These are phyloP conservation scores for Monascus purpureus DNA, from an alignment of 495 filamentous ascomycete genomes.

Conservation along the genomic window DNA sequence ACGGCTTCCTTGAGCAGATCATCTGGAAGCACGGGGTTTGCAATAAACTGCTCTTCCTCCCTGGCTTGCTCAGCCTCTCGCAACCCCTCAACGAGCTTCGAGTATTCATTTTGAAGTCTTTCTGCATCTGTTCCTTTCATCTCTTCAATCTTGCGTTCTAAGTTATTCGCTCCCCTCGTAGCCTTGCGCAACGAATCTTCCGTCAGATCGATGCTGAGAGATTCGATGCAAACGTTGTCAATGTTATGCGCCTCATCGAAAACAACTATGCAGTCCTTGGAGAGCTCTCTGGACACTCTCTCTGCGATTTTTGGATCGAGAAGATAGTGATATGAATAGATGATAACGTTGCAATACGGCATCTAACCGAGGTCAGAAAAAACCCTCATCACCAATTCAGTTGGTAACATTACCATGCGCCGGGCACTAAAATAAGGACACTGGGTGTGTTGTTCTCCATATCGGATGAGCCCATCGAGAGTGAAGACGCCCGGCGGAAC, in stretches of 20 bases:
- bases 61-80: slow-evolving; percentile 74
- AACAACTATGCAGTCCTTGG: slow-evolving; percentile 96
- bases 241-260: slow-evolving; percentile 99
- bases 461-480: slow-evolving; percentile 70
- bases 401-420: slow-evolving; percentile 60
- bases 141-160: slow-evolving; percentile 79
- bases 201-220: slow-evolving; percentile 88
- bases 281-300: slow-evolving; percentile 87
- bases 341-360: slow-evolving; percentile 97
- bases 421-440: slow-evolving; percentile 95
- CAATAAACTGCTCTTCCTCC: slow-evolving; percentile 92
- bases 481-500: slow-evolving; percentile 93
- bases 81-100: slow-evolving; percentile 87
- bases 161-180: slow-evolving; percentile 72
- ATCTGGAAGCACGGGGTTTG: slow-evolving; percentile 52
- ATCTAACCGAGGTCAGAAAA: slow-evolving; percentile 41
- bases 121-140: slow-evolving; percentile 87
- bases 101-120: slow-evolving; percentile 89
- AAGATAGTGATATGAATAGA: slow-evolving; percentile 98
- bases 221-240: slow-evolving; percentile 98
- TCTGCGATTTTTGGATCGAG: slow-evolving; percentile 98
- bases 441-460: slow-evolving; percentile 90
- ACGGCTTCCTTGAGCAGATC: slow-evolving; percentile 62
- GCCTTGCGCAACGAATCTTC: slow-evolving; percentile 87
- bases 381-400: too few relatives aligned